Evolutionary conservation across 1,284 basidiomycete species (phyloP), one percentile per base, ranked within the genome.

Genomic region (Ganoderma meredithae): DNA sequence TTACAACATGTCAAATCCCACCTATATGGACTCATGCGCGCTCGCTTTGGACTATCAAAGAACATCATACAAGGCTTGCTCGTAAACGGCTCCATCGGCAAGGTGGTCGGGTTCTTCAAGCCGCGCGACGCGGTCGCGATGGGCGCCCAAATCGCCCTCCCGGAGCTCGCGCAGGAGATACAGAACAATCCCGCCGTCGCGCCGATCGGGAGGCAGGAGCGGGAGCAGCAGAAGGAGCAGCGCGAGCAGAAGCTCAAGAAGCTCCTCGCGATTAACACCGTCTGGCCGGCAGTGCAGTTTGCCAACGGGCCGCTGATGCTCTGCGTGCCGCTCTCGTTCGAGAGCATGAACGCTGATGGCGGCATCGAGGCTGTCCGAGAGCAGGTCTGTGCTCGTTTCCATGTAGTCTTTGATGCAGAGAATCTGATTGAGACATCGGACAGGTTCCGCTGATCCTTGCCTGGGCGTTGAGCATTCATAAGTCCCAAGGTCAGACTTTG

Each of bases 381-480:
- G 33, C 88, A 90, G 79, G 88, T 88, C 44, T 55, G 64, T 27
- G 25, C 36, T 3, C 2, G 55, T 25, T 31, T 25, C 19, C 6
- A 27, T 25, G 47, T 8, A 49, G 4, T 0, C 13, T 12, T 13
- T 10, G n/a, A 1, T 25, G 36, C 36, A 22, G 44, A 49, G 47
- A 7, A 9, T 47, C n/a, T 47, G 44, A 49, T 13, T 4, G 10
- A 25, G 12, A 22, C 4, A 22, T 25, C 36, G 27, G 27, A 6
- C 15, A 95, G 88, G 80, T 94, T 17, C 93, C 93, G 0, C 79
- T 95, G 27, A 95, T 95, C 63, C 82, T 95, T 2, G 89, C 93
- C 0, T 95, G 92, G 91, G 92, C 94, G 0, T 81, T 94, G 76
- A 93, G 92, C 67, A 90, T 96, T 27, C 95, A 96, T 79, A 96